phyloP scores from a whole-genome alignment of 169 alveolate genomes.

The Plasmodium reichenowi region DNA sequence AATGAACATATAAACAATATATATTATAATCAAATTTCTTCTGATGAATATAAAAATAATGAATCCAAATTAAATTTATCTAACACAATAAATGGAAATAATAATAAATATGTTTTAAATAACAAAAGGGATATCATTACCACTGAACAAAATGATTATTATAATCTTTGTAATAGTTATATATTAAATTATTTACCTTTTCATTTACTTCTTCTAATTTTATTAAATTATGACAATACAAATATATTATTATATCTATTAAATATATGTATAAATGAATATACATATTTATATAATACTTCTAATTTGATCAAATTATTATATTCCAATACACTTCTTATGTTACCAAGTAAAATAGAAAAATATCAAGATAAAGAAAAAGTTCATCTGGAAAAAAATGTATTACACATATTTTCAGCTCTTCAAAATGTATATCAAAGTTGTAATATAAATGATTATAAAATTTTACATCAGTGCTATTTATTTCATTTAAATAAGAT shows the following conservation, averaged over 20 bases:
- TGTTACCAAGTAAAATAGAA: background rate
- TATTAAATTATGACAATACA: conserved; percentile 33
- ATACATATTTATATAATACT: conserved; percentile 24
- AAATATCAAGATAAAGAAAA: background rate
- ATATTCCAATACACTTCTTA: conserved; percentile 27
- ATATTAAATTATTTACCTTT: conserved; percentile 41
- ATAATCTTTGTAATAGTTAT: conserved; percentile 14
- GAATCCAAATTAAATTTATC: background rate
- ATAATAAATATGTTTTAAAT: background rate
- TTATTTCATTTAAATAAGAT: conserved; percentile 20
- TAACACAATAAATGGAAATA: background rate
- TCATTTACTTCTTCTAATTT: conserved; percentile 37
- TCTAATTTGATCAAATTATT: conserved; percentile 30
- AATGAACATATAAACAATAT: background rate
- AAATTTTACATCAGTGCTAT: conserved; percentile 41
- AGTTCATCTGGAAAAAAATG: conserved; percentile 5
- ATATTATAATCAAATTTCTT: background rate
- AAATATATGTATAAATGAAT: conserved; percentile 22
- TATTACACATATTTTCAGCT: conserved; percentile 11
- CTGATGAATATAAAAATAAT: background rate
- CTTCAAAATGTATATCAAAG: conserved; percentile 56
- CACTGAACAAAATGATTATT: background rate
- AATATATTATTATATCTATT: conserved; percentile 20
- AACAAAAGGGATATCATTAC: background rate
- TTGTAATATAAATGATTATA: conserved; percentile 23